These are phyloP conservation scores for Blastomyces gilchristii DNA, from an alignment of 2,329 filamentous ascomycete genomes.

Conservation along the genomic window DNA sequence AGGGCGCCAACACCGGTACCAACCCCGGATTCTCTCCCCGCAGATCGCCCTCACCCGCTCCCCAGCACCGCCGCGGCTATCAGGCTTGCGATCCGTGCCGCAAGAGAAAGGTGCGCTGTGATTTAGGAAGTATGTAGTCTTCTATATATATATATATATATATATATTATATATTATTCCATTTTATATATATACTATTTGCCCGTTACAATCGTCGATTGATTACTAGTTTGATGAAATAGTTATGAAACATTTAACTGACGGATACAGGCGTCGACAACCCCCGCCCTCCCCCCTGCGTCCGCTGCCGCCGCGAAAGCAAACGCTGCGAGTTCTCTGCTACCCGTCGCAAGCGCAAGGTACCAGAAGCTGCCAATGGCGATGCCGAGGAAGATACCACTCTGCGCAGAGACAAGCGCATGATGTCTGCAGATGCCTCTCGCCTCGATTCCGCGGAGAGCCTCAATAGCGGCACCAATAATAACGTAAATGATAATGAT, in stretches of 20 bases:
- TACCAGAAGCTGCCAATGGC: slow-evolving; percentile 40
- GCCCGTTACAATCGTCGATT: not conserved
- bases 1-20: slow-evolving; percentile 9
- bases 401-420: slow-evolving; percentile 41
- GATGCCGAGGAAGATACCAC: slow-evolving; percentile 24
- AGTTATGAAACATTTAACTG: too few relatives aligned
- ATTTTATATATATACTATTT: not conserved
- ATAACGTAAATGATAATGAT: slow-evolving; percentile 9
- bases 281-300: slow-evolving; percentile 85
- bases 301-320: slow-evolving; percentile 84
- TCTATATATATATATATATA: not conserved
- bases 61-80: slow-evolving; percentile 38
- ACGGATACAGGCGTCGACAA: slow-evolving; percentile 59
- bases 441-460: slow-evolving; percentile 12
- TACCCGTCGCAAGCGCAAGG: slow-evolving; percentile 83
- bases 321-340: slow-evolving; percentile 97
- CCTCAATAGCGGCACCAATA: slow-evolving; percentile 4
- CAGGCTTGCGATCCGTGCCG: slow-evolving; percentile 42
- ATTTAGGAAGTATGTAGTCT: slow-evolving; percentile 35
- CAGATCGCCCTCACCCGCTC: slow-evolving; percentile 26
- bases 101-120: slow-evolving; percentile 42
- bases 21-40: slow-evolving; percentile 22
- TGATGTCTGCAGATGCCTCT: slow-evolving; percentile 38
- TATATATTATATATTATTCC: slow-evolving; percentile 5
- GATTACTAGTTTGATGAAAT: not conserved